phyloP scores from a whole-genome alignment of 108 stramenopile genomes.

The Schizochytrium sp. region DNA sequence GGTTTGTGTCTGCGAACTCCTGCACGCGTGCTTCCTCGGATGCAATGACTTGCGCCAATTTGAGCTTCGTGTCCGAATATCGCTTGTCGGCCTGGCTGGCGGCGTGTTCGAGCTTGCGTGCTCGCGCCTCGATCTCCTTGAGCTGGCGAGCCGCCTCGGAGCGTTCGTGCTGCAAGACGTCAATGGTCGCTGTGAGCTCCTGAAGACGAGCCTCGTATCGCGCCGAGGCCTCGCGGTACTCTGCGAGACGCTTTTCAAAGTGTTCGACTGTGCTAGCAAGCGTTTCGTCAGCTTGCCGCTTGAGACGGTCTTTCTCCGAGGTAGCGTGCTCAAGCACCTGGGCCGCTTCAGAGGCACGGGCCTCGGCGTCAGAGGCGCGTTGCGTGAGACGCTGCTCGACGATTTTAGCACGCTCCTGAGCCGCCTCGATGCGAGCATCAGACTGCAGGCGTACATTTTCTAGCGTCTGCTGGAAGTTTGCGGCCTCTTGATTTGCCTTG shows the following conservation, averaged over 20 bases:
- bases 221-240: not conserved
- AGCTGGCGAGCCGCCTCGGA: not conserved
- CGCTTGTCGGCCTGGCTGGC: not conserved
- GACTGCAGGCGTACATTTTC: not conserved
- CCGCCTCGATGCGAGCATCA: not conserved
- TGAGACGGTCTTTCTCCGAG: not conserved
- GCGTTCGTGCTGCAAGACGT: not conserved
- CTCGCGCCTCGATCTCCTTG: not conserved
- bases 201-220: not conserved
- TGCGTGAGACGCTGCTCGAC: not conserved
- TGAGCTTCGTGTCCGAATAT: not conserved
- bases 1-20: not conserved
- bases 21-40: not conserved
- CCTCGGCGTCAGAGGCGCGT: not conserved
- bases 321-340: not conserved
- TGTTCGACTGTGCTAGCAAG: not conserved
- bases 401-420: not conserved
- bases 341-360: not conserved
- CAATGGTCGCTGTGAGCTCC: not conserved
- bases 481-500: not conserved
- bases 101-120: not conserved
- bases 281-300: not conserved
- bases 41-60: not conserved
- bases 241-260: not conserved
- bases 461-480: not conserved